Evolutionary conservation across 2,329 filamentous ascomycete species (phyloP).

Genomic region (Lecanoromycetidae sp.): DNA sequence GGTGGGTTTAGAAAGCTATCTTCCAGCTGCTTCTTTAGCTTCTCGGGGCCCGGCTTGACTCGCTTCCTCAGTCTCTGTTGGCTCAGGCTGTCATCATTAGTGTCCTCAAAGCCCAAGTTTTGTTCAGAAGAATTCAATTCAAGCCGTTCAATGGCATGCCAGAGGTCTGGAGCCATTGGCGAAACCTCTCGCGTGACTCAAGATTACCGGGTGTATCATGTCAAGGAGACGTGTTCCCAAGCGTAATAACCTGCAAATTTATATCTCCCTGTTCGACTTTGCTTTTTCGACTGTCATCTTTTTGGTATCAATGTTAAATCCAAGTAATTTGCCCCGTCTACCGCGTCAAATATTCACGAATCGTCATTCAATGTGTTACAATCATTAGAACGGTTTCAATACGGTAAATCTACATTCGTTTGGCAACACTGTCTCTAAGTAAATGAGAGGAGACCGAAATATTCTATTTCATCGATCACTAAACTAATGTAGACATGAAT

Average conservation of each 20-base stretch:
- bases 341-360: neutral
- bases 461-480: no score
- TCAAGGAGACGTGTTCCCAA: no score
- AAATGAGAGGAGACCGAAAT: neutral
- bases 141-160: slow-evolving; percentile 10
- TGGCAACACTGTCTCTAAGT: no score
- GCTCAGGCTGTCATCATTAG: slow-evolving; percentile 10
- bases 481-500: no score
- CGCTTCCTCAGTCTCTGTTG: slow-evolving; percentile 6
- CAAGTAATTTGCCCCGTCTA: neutral
- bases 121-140: neutral
- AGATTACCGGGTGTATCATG: neutral
- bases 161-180: slow-evolving; percentile 8
- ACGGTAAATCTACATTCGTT: no score
- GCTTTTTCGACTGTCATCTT: no score
- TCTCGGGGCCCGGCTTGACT: slow-evolving; percentile 37
- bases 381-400: neutral
- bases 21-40: slow-evolving; percentile 60
- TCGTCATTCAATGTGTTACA: neutral
- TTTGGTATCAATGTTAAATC: no score
- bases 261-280: no score
- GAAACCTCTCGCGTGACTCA: neutral
- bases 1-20: slow-evolving; percentile 67
- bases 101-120: neutral
- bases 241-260: no score